A percentile compares a stretch with the other conserved stretches of the same genome.
Evolutionary conservation across 2,329 filamentous ascomycete genomes (phyloP).

Genomic region (Emmonsiellopsis sp.): DNA sequence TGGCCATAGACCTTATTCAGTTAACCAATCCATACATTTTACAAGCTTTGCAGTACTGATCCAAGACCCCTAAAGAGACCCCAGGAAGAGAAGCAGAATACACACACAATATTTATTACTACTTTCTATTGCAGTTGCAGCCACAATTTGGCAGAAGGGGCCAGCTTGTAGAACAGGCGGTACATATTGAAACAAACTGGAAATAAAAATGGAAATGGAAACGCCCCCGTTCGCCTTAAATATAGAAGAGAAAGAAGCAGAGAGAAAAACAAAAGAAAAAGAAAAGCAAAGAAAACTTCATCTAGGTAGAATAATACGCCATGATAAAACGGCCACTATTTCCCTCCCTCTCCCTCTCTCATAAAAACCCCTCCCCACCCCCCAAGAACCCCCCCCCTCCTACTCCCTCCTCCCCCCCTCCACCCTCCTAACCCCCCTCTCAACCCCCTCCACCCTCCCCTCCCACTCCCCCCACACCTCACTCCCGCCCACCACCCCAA

Average conservation of each 20-base stretch:
- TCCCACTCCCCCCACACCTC: conserved; percentile 65
- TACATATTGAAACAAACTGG: too few relatives aligned
- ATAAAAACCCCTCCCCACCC: neutral
- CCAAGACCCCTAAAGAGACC: too few relatives aligned
- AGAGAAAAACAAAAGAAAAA: neutral
- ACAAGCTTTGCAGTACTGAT: too few relatives aligned
- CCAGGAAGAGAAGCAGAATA: too few relatives aligned
- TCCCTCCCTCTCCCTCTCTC: neutral
- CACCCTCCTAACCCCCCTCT: conserved; percentile 55
- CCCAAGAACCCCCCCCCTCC: conserved; percentile 21
- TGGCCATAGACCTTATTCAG: too few relatives aligned
- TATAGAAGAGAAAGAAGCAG: neutral
- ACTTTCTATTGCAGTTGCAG: too few relatives aligned
- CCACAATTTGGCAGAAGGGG: too few relatives aligned
- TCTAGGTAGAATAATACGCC: neutral
- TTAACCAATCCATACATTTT: too few relatives aligned
- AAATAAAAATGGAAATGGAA: too few relatives aligned
- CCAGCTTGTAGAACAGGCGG: too few relatives aligned
- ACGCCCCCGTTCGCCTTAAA: too few relatives aligned
- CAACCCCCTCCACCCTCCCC: conserved; percentile 54
- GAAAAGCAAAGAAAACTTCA: neutral
- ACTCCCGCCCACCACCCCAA: conserved; percentile 58
- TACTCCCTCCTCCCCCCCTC: conserved; percentile 51
- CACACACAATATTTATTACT: too few relatives aligned
- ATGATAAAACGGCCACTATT: conserved; percentile 3